These are phyloP conservation scores for Colletotrichum melonis DNA, from an alignment of 2,329 filamentous ascomycete species.

Conservation along the genomic window DNA sequence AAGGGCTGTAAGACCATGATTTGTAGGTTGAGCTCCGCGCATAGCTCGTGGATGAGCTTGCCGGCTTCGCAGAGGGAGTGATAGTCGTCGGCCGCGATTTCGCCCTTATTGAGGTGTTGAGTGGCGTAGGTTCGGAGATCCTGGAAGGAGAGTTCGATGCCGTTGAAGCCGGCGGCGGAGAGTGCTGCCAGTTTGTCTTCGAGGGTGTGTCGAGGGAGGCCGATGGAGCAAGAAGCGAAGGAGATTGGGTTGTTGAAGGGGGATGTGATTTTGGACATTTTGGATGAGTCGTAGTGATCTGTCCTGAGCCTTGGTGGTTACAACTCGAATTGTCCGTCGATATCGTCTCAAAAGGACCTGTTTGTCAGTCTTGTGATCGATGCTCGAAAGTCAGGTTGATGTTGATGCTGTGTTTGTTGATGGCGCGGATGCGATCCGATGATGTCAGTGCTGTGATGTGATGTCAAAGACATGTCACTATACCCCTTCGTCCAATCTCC, in stretches of 20 bases:
- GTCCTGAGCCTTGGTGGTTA: no score
- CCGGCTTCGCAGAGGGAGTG: conserved; percentile 66
- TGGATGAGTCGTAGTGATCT: neutral
- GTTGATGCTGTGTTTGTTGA: no score
- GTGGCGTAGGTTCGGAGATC: conserved; percentile 75
- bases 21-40: conserved; percentile 63
- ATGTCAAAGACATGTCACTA: conserved; percentile 31
- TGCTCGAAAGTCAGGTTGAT: neutral
- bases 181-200: conserved; percentile 72
- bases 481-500: neutral
- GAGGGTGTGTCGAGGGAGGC: conserved; percentile 57
- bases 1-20: conserved; percentile 83
- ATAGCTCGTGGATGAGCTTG: conserved; percentile 63
- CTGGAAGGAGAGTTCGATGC: conserved; percentile 80
- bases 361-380: no score
- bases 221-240: conserved; percentile 68
- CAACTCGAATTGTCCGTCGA: neutral
- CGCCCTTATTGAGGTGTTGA: conserved; percentile 54
- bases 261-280: neutral
- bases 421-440: neutral
- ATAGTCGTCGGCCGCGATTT: conserved; percentile 69
- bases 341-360: neutral
- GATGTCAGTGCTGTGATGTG: conserved; percentile 34
- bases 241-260: conserved; percentile 51
- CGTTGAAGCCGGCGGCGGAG: conserved; percentile 72